Conservation (phyloP, 768 basidiomycete species). For the Hypholoma fasciculare region DNA sequence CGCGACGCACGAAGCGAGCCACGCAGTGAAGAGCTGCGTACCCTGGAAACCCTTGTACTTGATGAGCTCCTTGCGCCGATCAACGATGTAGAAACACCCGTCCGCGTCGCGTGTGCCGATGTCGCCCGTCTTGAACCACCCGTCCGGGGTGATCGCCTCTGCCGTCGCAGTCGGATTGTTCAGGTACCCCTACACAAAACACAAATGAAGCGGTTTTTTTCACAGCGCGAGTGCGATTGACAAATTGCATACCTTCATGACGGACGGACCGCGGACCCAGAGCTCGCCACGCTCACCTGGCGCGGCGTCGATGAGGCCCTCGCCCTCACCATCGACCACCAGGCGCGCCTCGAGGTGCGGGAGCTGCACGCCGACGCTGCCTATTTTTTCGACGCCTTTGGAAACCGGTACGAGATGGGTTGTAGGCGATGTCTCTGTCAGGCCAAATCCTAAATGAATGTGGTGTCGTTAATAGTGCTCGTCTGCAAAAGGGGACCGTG, state of each 20-base stretch:
- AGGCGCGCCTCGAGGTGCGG: constrained; percentile 78
- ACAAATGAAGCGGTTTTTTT: neutral
- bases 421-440: constrained; percentile 83
- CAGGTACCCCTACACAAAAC: constrained; percentile 62
- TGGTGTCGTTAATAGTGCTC: no score
- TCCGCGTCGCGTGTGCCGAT: constrained; percentile 65
- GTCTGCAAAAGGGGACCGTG: neutral
- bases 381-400: constrained; percentile 50
- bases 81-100: constrained; percentile 76
- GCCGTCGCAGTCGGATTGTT: constrained; percentile 71
- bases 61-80: constrained; percentile 73
- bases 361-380: constrained; percentile 67
- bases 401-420: constrained; percentile 53
- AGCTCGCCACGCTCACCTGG: constrained; percentile 72
- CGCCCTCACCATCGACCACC: constrained; percentile 60
- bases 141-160: constrained; percentile 65
- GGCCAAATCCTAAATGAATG: constrained; percentile 56
- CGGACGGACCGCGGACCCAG: constrained; percentile 74
- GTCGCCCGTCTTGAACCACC: constrained; percentile 92
- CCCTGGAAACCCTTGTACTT: constrained; percentile 90
- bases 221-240: neutral
- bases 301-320: constrained; percentile 45
- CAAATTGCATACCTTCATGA: constrained; percentile 68
- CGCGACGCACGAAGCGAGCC: neutral
- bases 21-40: constrained; percentile 20